Percentiles rank a stretch among this genome's conserved stretches.
Evolutionary conservation across 2,329 filamentous ascomycete genomes (phyloP).

Genomic region (Ceratocystis smalleyi): DNA sequence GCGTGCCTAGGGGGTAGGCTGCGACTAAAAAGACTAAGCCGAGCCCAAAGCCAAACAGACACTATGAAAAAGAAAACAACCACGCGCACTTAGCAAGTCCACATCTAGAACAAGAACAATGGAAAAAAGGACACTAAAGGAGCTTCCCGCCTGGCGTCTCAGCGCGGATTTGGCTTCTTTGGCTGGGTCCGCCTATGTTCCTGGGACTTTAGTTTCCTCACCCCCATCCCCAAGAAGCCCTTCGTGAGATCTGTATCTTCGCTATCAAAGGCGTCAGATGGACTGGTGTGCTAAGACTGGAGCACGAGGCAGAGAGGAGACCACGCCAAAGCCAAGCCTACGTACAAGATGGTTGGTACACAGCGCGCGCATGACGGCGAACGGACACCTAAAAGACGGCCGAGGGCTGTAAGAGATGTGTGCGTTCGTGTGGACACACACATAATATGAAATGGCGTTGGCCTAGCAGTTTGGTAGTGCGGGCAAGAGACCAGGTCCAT

Average conservation of each 20-base stretch:
- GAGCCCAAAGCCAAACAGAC: background rate
- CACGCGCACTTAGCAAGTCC: background rate
- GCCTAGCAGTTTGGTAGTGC: background rate
- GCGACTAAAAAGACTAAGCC: background rate
- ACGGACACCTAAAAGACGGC: background rate
- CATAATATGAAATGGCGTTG: background rate
- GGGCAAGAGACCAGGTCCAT: background rate
- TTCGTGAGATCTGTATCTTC: background rate
- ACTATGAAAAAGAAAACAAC: background rate
- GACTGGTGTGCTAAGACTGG: no score
- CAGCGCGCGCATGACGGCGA: background rate
- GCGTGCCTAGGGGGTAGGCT: background rate
- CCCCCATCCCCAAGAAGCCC: background rate
- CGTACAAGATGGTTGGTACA: background rate
- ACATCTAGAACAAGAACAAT: slow-evolving; percentile 1
- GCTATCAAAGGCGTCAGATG: no score
- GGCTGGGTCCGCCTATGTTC: background rate
- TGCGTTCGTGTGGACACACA: background rate
- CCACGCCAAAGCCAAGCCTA: background rate
- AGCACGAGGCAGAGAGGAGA: no score
- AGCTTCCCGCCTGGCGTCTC: background rate
- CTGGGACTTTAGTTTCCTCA: background rate
- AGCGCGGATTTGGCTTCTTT: background rate
- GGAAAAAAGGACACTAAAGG: background rate
- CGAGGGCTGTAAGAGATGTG: background rate